Conservation (phyloP, 2,329 filamentous ascomycete species). For the Tympanopsis confertula region DNA sequence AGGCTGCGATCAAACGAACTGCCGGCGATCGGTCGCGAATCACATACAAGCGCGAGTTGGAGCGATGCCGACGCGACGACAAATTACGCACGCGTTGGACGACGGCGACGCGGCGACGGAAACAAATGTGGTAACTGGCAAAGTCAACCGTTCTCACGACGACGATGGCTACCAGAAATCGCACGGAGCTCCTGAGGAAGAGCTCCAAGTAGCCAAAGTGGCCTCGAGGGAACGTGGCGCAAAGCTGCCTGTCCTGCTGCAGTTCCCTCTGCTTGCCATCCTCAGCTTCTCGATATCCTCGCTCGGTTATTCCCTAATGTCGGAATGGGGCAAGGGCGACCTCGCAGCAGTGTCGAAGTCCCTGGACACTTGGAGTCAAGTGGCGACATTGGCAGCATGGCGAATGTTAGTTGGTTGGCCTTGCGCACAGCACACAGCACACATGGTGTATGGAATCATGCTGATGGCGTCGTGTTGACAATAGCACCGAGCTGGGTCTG, state of each 20-base stretch:
- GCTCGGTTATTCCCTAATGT: constrained; percentile 49
- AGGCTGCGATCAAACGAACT: too few relatives aligned
- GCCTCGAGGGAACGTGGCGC: too few relatives aligned
- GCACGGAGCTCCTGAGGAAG: too few relatives aligned
- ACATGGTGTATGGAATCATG: background rate
- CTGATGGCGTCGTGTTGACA: constrained; percentile 1
- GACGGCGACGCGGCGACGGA: too few relatives aligned
- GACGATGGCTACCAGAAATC: too few relatives aligned
- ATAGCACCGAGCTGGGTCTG: constrained; percentile 57
- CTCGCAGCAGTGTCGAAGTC: constrained; percentile 56
- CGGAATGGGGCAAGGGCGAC: constrained; percentile 50
- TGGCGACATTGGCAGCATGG: constrained; percentile 40
- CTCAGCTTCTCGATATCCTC: constrained; percentile 52
- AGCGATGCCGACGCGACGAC: too few relatives aligned
- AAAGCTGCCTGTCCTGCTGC: constrained; percentile 28
- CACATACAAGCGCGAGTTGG: too few relatives aligned
- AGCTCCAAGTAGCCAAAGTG: too few relatives aligned
- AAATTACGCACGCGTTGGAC: too few relatives aligned
- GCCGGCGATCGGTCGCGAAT: too few relatives aligned
- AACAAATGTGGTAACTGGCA: too few relatives aligned
- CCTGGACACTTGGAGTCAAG: constrained; percentile 49
- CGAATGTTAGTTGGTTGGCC: constrained; percentile 32
- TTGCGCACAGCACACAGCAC: constrained; percentile 2
- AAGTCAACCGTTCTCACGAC: too few relatives aligned
- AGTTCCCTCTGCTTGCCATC: constrained; percentile 39